Conservation (phyloP, 495 filamentous ascomycete species). For the Filosporella fistucella region DNA sequence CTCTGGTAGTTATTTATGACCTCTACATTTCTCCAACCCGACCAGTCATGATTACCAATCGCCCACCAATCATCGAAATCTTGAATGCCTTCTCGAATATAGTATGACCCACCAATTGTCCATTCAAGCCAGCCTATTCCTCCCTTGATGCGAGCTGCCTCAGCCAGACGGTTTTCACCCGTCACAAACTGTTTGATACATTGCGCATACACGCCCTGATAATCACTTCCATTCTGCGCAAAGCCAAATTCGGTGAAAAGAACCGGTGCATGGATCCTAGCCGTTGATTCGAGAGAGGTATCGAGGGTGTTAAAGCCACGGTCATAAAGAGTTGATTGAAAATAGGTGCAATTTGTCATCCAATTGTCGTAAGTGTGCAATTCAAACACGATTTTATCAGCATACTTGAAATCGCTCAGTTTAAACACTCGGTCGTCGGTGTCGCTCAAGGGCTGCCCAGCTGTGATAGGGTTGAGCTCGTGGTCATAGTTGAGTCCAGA, state of each 20-base stretch:
- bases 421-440: constrained; percentile 25
- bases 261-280: neutral
- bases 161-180: no score
- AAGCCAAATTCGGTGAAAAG: neutral
- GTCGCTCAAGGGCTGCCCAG: constrained; percentile 22
- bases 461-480: constrained; percentile 39
- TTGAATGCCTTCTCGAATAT: constrained; percentile 34
- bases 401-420: constrained; percentile 28
- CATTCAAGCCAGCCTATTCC: constrained; percentile 38
- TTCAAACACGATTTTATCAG: constrained; percentile 39
- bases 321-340: constrained; percentile 26
- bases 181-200: constrained; percentile 50
- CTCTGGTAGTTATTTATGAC: no score
- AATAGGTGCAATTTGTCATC: constrained; percentile 27
- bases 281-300: neutral
- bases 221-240: no score
- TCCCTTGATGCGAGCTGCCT: no score
- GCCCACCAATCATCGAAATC: constrained; percentile 42
- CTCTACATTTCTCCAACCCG: constrained; percentile 27
- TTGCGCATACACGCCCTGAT: constrained; percentile 34
- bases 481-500: constrained; percentile 58
- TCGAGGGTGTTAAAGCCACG: constrained; percentile 34
- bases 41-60: constrained; percentile 30
- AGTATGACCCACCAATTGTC: constrained; percentile 41
- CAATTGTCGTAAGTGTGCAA: constrained; percentile 38